phyloP scores from a whole-genome alignment of 495 filamentous ascomycete species.

The Podospora pseudocomata region DNA sequence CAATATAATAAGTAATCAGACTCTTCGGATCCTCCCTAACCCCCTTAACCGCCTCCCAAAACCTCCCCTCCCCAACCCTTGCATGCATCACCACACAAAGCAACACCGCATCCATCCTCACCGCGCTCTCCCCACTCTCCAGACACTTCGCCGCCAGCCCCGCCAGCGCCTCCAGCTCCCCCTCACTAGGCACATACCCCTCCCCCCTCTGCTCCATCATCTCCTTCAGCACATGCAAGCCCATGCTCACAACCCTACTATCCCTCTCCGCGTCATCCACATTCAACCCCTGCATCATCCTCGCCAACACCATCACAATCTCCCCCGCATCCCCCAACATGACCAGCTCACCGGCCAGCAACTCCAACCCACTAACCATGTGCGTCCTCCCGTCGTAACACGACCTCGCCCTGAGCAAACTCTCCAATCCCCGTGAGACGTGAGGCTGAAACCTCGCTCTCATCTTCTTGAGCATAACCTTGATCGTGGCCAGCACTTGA shows the following conservation, averaged over 20 bases:
- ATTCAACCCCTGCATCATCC: constrained; percentile 38
- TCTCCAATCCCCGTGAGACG: constrained; percentile 60
- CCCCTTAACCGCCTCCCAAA: constrained; percentile 61
- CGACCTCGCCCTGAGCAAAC: constrained; percentile 64
- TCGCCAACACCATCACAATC: constrained; percentile 45
- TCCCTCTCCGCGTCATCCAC: constrained; percentile 25
- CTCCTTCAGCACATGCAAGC: constrained; percentile 55
- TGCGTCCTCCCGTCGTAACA: constrained; percentile 53
- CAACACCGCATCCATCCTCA: constrained; percentile 72
- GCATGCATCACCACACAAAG: constrained; percentile 72
- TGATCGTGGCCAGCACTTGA: constrained; percentile 77
- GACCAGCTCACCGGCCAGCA: constrained; percentile 51
- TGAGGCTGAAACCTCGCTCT: constrained; percentile 60
- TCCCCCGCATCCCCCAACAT: constrained; percentile 49
- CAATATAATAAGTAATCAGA: constrained; percentile 79
- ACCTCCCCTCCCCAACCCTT: constrained; percentile 59
- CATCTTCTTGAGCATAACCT: constrained; percentile 67
- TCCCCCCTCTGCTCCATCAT: constrained; percentile 41
- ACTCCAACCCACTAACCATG: constrained; percentile 53
- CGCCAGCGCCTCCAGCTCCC: constrained; percentile 48
- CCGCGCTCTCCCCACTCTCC: constrained; percentile 67
- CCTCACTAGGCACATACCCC: constrained; percentile 40
- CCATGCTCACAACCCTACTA: constrained; percentile 51
- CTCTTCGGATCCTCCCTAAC: constrained; percentile 67
- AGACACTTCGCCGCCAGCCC: constrained; percentile 58